Percentiles rank a stretch among this genome's conserved stretches.
These are phyloP conservation scores for Colletotrichum cereale DNA, from an alignment of 2,329 filamentous ascomycete species.

Conservation along the genomic window DNA sequence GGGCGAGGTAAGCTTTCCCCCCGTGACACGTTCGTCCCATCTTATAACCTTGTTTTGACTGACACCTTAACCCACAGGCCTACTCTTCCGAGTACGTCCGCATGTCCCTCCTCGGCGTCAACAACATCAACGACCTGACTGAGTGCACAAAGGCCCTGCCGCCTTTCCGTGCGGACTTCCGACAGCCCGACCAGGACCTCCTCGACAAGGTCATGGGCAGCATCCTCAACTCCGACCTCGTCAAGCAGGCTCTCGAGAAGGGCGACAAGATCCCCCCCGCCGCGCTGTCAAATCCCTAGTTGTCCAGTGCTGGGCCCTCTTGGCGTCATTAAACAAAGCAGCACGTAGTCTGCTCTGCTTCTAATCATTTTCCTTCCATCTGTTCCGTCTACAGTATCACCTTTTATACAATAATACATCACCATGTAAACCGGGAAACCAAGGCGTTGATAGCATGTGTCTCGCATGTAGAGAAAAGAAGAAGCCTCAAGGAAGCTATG, in stretches of 20 bases:
- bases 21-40: constrained; percentile 11
- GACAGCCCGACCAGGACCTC: constrained; percentile 29
- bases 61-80: constrained; percentile 49
- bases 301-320: neutral
- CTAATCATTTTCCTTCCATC: neutral
- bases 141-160: constrained; percentile 68
- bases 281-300: constrained; percentile 4
- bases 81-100: constrained; percentile 67
- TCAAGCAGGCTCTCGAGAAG: constrained; percentile 29
- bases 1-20: constrained; percentile 53
- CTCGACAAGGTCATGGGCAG: constrained; percentile 25
- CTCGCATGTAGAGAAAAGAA: neutral
- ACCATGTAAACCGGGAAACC: constrained; percentile 4
- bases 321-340: neutral
- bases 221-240: constrained; percentile 19
- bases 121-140: constrained; percentile 67
- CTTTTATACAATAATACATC: constrained; percentile 5
- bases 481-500: constrained; percentile 2
- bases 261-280: constrained; percentile 39
- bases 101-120: constrained; percentile 66
- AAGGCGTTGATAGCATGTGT: constrained; percentile 6
- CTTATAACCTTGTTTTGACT: constrained; percentile 7
- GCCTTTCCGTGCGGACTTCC: constrained; percentile 42
- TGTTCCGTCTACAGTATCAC: neutral
- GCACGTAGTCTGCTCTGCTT: constrained; percentile 9